Evolutionary conservation across 441 rosid species (phyloP).

Genomic region (Croton setiger): DNA sequence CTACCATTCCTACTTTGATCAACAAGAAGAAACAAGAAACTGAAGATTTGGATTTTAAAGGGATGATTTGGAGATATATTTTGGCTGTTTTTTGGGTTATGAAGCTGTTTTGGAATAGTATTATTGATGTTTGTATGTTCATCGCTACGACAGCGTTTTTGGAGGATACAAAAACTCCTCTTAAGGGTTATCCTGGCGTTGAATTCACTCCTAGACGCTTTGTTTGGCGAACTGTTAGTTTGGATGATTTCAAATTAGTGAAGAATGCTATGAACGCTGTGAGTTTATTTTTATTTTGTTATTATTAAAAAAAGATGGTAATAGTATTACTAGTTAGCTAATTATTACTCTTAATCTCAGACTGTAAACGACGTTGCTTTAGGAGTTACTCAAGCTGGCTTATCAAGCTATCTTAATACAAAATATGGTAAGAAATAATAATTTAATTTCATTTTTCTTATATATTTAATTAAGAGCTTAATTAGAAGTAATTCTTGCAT

Average conservation of each 20-base stretch:
- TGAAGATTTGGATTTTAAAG: background rate
- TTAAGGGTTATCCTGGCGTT: conserved; percentile 29
- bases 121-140: conserved; percentile 20
- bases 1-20: background rate
- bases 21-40: background rate
- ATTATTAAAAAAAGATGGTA: background rate
- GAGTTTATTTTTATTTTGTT: conserved; percentile 13
- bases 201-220: conserved; percentile 34
- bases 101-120: conserved; percentile 15
- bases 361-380: conserved; percentile 42
- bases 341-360: conserved; percentile 22
- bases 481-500: background rate
- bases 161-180: conserved; percentile 35
- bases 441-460: background rate
- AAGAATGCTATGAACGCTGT: conserved; percentile 42
- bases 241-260: conserved; percentile 41
- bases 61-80: background rate
- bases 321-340: background rate
- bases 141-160: conserved; percentile 20
- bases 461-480: background rate
- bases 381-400: conserved; percentile 45
- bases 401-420: conserved; percentile 37
- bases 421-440: conserved; percentile 28
- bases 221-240: conserved; percentile 28
- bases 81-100: background rate